phyloP scores from a whole-genome alignment of 2,329 filamentous ascomycete species.

The Ophiostoma piceae region DNA sequence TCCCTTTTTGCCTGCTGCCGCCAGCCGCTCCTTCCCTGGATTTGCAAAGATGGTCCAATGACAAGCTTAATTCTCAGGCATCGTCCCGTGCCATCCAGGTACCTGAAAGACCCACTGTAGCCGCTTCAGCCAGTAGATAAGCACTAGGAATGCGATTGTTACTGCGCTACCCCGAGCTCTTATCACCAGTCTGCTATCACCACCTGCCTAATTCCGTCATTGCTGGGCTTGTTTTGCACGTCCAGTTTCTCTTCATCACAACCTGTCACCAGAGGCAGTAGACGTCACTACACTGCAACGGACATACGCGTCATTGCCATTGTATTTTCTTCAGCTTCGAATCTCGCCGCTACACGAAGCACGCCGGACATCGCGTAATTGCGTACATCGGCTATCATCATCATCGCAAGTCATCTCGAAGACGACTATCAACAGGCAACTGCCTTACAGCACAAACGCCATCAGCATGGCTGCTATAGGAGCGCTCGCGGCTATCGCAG shows the following conservation, averaged over 20 bases:
- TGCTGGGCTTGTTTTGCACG: neutral
- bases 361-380: neutral
- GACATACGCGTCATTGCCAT: neutral
- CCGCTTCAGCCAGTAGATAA: neutral
- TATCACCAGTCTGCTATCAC: conserved; percentile 20
- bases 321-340: neutral
- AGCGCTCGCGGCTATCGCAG: conserved; percentile 18
- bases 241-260: neutral
- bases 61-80: neutral
- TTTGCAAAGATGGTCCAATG: neutral
- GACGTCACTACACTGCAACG: neutral
- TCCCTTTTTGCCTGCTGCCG: neutral
- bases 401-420: neutral
- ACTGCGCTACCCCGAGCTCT: conserved; percentile 16
- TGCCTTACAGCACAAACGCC: neutral
- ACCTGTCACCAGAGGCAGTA: neutral
- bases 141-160: neutral
- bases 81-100: conserved; percentile 14
- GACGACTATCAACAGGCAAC: neutral
- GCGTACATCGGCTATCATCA: neutral
- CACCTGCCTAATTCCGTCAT: conserved; percentile 14
- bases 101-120: conserved; percentile 11
- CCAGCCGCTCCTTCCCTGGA: neutral
- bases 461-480: neutral
- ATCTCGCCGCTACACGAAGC: neutral